Evolutionary conservation across 1,139 yeast genomes (phyloP), one percentile per base, ranked within the genome.

Genomic region (Debaryomycetaceae sp.): DNA sequence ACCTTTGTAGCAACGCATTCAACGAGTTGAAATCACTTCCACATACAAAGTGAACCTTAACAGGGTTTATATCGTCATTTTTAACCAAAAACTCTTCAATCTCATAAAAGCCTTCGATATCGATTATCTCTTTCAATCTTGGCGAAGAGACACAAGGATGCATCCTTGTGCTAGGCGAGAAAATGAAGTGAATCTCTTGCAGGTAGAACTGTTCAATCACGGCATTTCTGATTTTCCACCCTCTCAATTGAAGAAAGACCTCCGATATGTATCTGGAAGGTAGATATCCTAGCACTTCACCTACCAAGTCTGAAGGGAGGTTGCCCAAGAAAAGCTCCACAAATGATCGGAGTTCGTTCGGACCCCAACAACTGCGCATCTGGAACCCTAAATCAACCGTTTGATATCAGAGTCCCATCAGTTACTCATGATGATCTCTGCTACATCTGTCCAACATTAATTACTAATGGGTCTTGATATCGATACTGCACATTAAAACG

Each of bases 11-110:
- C 24, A 71, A 48, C 1, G 54, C 53, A 34, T 54, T 59, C 46
- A 70, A 49, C 3, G 70, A 61, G 31, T 50, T 47, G 49, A 67
- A 66, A 47, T 69, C 75, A 14, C 65, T 64, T 13, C 72, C 70
- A 22, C 68, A 59, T n/a, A 64, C 50, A 31, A 70, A 49, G 17
- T 66, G 48, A 14, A 66, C 38, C 41, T 56, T 57, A 7, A 49
- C 44, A 1, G 76, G 75, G 9, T 51, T 52, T 17, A 70, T 54
- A 40, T 65, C 67, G 0, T 57, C 60, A 45, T 66, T 61, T 13
- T 49, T 52, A 11, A 46, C 44, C 8, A 70, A 49, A 45, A 71
- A 66, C 40, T 66, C 69, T 39, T 59, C 66, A 42, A 68, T 65
- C 42, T 67, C 69, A 31, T 63, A 66, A 48, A 45, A 66, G 9